These are phyloP conservation scores for Spiraea crenata DNA, from an alignment of 331 rosid genomes.

Conservation along the genomic window DNA sequence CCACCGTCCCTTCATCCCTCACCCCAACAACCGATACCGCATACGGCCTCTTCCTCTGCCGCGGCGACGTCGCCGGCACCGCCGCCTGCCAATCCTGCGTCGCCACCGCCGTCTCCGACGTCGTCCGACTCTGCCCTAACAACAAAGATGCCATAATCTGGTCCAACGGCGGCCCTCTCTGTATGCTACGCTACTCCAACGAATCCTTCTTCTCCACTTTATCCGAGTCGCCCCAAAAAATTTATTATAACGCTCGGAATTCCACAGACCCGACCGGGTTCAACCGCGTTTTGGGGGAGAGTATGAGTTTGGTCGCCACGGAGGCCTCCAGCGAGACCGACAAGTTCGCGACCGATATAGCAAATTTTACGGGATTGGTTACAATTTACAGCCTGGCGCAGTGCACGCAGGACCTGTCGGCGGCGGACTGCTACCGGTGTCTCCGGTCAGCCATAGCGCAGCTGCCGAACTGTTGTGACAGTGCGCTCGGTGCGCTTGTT, in stretches of 20 bases:
- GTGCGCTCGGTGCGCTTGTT: constrained; percentile 27
- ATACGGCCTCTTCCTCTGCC: constrained; percentile 59
- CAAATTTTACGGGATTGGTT: not conserved
- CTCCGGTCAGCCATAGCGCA: not conserved
- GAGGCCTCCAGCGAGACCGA: constrained; percentile 9
- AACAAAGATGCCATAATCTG: constrained; percentile 39
- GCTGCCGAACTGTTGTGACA: not conserved
- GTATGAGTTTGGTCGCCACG: constrained; percentile 18
- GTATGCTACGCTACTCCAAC: constrained; percentile 49
- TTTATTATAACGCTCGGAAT: not conserved
- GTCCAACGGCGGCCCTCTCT: constrained; percentile 31
- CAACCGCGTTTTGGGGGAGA: not conserved
- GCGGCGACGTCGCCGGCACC: constrained; percentile 35
- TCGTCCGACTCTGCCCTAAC: constrained; percentile 21
- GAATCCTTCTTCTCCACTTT: constrained; percentile 27
- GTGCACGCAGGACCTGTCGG: constrained; percentile 38
- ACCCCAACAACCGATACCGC: not conserved
- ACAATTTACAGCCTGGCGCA: constrained; percentile 33
- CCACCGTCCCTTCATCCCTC: constrained; percentile 1
- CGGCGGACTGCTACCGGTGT: constrained; percentile 24
- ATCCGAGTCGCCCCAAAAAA: fast-evolving
- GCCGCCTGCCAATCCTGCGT: constrained; percentile 47
- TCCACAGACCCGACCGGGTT: constrained; percentile 16
- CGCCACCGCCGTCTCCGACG: constrained; percentile 23
- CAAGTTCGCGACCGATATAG: constrained; percentile 26